phyloP scores from a whole-genome alignment of 2,329 filamentous ascomycete species.

The Emergomyces africanus region DNA sequence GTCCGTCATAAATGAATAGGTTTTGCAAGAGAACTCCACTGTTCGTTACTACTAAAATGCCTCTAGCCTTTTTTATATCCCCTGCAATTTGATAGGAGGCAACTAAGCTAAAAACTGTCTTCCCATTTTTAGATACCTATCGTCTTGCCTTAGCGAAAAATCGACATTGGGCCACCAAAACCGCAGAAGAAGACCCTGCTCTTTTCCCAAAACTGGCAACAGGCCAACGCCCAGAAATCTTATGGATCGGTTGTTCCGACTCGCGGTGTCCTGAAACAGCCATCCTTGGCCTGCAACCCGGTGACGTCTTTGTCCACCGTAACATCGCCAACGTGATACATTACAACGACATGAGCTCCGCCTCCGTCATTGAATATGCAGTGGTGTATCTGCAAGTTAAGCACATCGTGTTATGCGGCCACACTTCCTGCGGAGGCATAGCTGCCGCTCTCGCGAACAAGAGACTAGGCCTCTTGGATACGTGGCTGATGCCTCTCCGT shows the following conservation, averaged over 20 bases:
- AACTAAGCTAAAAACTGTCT: background rate
- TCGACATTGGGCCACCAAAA: conserved; percentile 56
- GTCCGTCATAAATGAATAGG: background rate
- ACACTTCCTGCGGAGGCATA: conserved; percentile 49
- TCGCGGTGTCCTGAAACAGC: conserved; percentile 75
- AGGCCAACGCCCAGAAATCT: conserved; percentile 49
- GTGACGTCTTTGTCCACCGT: conserved; percentile 79
- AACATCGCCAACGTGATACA: conserved; percentile 81
- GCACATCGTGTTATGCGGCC: conserved; percentile 49
- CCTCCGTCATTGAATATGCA: conserved; percentile 67
- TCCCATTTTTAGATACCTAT: conserved; percentile 42
- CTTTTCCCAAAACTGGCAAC: conserved; percentile 57
- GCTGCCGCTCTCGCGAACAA: conserved; percentile 42
- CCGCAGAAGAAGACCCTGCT: conserved; percentile 51
- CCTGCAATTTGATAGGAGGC: background rate
- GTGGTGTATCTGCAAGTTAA: conserved; percentile 57
- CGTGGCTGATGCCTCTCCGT: conserved; percentile 47
- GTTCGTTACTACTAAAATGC: background rate
- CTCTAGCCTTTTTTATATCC: background rate
- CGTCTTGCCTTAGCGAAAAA: conserved; percentile 54
- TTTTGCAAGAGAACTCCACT: background rate
- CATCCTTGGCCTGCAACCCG: conserved; percentile 63
- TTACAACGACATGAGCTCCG: conserved; percentile 60
- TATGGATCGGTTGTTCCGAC: conserved; percentile 84
- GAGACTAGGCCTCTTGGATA: conserved; percentile 47